Base-by-base conservation (phyloP, 2,329 filamentous ascomycete genomes). In the Fusarium oligoseptatum region DNA sequence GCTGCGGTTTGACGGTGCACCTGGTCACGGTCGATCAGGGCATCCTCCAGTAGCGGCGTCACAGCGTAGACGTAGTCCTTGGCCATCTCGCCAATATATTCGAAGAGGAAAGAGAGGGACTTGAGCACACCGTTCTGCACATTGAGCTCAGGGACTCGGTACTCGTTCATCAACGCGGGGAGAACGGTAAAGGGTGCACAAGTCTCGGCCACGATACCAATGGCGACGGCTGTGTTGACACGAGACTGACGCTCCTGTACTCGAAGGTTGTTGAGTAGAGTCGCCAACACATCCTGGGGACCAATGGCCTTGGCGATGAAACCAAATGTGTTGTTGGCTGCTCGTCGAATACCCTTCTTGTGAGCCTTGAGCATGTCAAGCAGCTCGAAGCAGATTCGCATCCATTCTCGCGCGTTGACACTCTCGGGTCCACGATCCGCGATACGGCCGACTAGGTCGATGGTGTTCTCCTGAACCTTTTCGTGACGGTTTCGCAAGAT, bases 61-160 rank as follows among this genome's bases (percentile, higher is more conserved):
- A 99, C 95, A 20, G 97, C 97, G 81, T 99, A 99, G 81, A 99
- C 97, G 82, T 99, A 99, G 84, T 99, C 97, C 85, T 98, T 99
- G 74, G 95, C 95, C 97, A 99, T 98, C 84, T 99, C 97, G 73
- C 97, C 97, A 82, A 99, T 99, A 85, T 99, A 99, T 82, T 99
- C 97, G 81, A 98, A 99, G 71, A 99, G 88, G 89, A 99, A 99
- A 8, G 94, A 97, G 63, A 99, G 89, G 6, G 95, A 95, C 84
- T 99, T 99, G 81, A 99, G 92, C 37, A 99, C 97, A 85, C 97
- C 97, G 78, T 99, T 99, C 83, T 99, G 97, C 29, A 99, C 97
- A 82, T 99, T 99, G 76, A 99, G 92, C 84, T 99, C 97, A 0
- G 97, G 97, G 10, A 99, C 97, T 64, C 97, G 93, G 84, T 99